Base-by-base conservation (phyloP, 2,329 filamentous ascomycete genomes). In the Claviceps humidiphila region DNA sequence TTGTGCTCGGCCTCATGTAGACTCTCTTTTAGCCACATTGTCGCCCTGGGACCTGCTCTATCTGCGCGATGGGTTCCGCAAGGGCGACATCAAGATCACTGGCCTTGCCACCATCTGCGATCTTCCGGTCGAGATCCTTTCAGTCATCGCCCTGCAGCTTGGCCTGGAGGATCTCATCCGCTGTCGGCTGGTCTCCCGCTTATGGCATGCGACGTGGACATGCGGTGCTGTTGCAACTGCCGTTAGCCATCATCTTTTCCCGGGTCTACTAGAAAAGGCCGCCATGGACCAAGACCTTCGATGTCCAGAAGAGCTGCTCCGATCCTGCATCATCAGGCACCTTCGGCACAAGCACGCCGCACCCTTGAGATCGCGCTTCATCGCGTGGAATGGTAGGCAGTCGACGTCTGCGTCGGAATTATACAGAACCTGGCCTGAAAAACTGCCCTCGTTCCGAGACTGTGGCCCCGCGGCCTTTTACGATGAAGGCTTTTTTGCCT, bases 51-150 rank as follows among this genome's bases (percentile, higher is more conserved):
- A 67, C 13, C 52, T 61, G 2, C 26, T 64, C 3, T 62, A 62
- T 38, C 52, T 65, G n/a, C 58, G 61, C 7, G 41, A 53, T 26
- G 55, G 49, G 30, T 37, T 63, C 11, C 54, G 54, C 8, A n/a
- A 48, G 1, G 53, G 53, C 26, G 47, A 44, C 2, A 49, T 63
- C 41, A 47, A 46, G 5, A 52, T 65, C 2, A 51, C 59, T 2
- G 51, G 58, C n/a, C 51, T 66, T 1, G 53, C 63, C 3, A 50
- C 57, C n/a, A 49, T 67, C 0, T 44, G 56, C 2, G 56, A 64
- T 38, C 56, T 67, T 0, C 64, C 65, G 1, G 46, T 49, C 4
- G 65, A 67, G 47, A 47, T 67, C 9, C 39, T 66, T 13, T 60
- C 57, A 13, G 14, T 51, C 5, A 53, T 66, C 22, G 52, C 58